Base-by-base conservation (phyloP, 768 basidiomycete species). In the Mycena maculata region DNA sequence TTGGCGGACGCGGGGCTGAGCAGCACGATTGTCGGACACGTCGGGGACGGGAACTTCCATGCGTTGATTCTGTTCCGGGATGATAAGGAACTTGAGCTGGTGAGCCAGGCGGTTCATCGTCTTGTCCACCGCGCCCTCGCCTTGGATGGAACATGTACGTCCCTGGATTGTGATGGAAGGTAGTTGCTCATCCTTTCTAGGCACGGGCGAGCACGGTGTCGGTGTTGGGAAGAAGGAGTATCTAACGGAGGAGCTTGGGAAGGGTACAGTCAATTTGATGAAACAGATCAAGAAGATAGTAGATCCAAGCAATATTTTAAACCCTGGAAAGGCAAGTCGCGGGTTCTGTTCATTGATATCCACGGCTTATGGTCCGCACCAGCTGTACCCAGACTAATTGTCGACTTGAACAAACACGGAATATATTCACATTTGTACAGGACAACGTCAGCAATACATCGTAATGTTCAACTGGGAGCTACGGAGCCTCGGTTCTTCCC, bases 191-290 rank as follows among this genome's bases (percentile, higher is more conserved):
- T 28, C 33, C 39, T 28, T 58, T 59, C 12, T 67, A 93, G 91
- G 91, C 71, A 93, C 92, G 4, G 93, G 93, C 11, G 94, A 96
- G 76, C 94, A 96, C 76, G 94, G 94, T 0, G 91, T 96, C 16
- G 94, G 95, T 1, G 78, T 95, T 9, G 94, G 94, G 12, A 96
- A 96, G 81, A 91, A 88, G 71, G 87, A 92, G 73, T 97, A 93
- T 76, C 85, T 98, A 2, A 76, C 81, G 20, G 85, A 90, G n/a
- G 96, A 98, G 76, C 85, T 98, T 0, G 96, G 96, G 0, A 82
- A 81, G 49, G 90, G 88, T 5, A 96, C 95, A 0, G 90, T 98
- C 13, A 86, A 88, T 50, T 80, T 97, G 12, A 95, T 98, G 95
- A 89, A 88, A 81, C 87, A 84, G n/a, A 84, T 98, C 72, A 98